A percentile compares a stretch with the other conserved stretches of the same genome.
Evolutionary conservation across 805 yeast genomes (phyloP).

Genomic region (Metschnikowia dekortorum): DNA sequence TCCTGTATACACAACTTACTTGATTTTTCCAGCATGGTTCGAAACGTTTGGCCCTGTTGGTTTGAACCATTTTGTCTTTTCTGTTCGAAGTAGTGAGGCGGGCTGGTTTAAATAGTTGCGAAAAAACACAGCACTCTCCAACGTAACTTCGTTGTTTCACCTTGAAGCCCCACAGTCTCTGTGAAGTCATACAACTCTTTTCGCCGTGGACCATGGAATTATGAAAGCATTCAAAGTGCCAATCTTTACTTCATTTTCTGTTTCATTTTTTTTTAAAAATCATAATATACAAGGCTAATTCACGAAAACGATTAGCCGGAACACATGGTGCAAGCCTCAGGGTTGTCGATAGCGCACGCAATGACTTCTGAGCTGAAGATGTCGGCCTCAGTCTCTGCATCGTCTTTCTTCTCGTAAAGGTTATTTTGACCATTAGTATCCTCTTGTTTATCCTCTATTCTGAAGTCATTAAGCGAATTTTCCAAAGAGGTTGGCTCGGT

Average conservation of each 20-base stretch:
- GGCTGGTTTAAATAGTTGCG: too few species aligned
- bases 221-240: background rate
- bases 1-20: too few species aligned
- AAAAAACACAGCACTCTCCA: too few species aligned
- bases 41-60: too few species aligned
- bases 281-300: background rate
- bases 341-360: conserved; percentile 96
- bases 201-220: background rate
- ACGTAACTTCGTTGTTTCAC: too few species aligned
- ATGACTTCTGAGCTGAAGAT: conserved; percentile 89
- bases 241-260: background rate
- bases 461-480: conserved; percentile 44
- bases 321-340: conserved; percentile 98
- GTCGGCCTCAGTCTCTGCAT: conserved; percentile 52
- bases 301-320: conserved; percentile 59
- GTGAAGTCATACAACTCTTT: too few species aligned
- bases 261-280: background rate
- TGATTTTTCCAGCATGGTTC: too few species aligned
- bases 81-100: too few species aligned
- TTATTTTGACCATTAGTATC: conserved; percentile 1
- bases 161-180: too few species aligned
- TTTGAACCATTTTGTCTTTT: too few species aligned
- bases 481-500: conserved; percentile 43
- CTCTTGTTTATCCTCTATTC: conserved; percentile 24
- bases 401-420: conserved; percentile 12